These are phyloP conservation scores for Raddia distichophylla DNA, from an alignment of 176 grass and related monocot genomes.

Conservation along the genomic window DNA sequence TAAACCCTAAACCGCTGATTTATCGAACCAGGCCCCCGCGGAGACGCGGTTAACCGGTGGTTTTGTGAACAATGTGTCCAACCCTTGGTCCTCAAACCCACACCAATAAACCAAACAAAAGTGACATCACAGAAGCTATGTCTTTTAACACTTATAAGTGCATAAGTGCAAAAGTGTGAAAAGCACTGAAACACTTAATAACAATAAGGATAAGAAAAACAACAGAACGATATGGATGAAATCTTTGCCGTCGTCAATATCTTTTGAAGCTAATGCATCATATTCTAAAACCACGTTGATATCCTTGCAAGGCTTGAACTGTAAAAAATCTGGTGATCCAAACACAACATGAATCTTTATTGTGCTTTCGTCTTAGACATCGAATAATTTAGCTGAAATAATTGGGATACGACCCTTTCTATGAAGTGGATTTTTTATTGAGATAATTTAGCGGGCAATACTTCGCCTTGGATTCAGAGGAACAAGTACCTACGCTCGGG, in stretches of 20 bases:
- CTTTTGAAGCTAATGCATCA: slow-evolving; percentile 24
- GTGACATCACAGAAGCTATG: slow-evolving; percentile 1
- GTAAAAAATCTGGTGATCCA: slow-evolving; percentile 38
- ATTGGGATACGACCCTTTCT: slow-evolving; percentile 40
- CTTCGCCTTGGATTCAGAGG: neutral
- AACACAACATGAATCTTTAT: slow-evolving; percentile 51
- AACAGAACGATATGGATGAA: neutral
- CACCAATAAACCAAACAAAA: neutral
- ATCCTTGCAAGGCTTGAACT: slow-evolving; percentile 44
- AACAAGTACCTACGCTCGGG: too few species aligned
- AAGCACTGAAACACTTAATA: neutral
- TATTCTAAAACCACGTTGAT: slow-evolving; percentile 24
- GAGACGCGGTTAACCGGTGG: too few species aligned
- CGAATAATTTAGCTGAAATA: slow-evolving; percentile 53
- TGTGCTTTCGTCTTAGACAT: slow-evolving; percentile 41
- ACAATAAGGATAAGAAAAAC: slow-evolving; percentile 12
- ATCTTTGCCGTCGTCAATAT: slow-evolving; percentile 26
- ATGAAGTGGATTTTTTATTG: slow-evolving; percentile 41
- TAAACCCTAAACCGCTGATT: too few species aligned
- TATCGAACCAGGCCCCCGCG: too few species aligned
- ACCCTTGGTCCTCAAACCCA: too few species aligned
- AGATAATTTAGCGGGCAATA: slow-evolving; percentile 34
- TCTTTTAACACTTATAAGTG: neutral
- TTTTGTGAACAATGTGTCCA: too few species aligned
- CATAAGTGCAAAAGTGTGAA: neutral